Base-by-base conservation (phyloP, 331 rosid species). In the Acacia pycnantha region DNA sequence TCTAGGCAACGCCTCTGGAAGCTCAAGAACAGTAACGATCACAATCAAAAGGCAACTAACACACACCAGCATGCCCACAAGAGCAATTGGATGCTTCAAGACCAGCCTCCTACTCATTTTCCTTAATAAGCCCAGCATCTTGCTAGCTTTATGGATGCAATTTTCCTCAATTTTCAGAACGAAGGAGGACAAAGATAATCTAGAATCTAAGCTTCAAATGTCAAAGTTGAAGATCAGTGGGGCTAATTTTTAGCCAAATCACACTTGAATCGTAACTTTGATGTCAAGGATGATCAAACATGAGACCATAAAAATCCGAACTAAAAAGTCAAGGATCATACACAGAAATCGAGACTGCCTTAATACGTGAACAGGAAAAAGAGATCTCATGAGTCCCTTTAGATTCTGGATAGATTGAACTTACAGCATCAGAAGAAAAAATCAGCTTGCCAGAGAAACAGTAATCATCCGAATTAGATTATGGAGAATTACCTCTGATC, bases 1-100 rank as follows among this genome's bases (percentile, higher is more conserved):
- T 78, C 84, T 71, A 19, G 70, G 56, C 14, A 85, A 77, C 13
- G 82, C 74, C 27, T 93, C 93, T 8, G 97, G 97, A 85, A 95
- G 97, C 79, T 91, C 83, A 16, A 87, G 81, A 68, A 87, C 15
- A 16, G 97, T 79, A 14, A 85, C 76, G 21, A 71, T 22, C 43
- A 89, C 64, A 58, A 91, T 86, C 46, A 86, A 11, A 47, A 90
- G 41, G 82, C 88, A 90, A 53, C 91, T 81, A 69, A 87, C 54
- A 68, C 88, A 81, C 11, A 93, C 84, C 50, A 91, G 22, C n/a
- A 90, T 56, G 81, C 84, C 82, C 19, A 89, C 84, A 74, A 87
- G 81, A 70, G 84, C 81, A 56, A 91, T 84, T 78, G 94, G 77
- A 77, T 86, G 89, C 88, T 84, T 89, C 82, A 82, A 14, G 71